phyloP scores from a whole-genome alignment of 495 filamentous ascomycete genomes.

The Pyrenopolyporus hunteri region DNA sequence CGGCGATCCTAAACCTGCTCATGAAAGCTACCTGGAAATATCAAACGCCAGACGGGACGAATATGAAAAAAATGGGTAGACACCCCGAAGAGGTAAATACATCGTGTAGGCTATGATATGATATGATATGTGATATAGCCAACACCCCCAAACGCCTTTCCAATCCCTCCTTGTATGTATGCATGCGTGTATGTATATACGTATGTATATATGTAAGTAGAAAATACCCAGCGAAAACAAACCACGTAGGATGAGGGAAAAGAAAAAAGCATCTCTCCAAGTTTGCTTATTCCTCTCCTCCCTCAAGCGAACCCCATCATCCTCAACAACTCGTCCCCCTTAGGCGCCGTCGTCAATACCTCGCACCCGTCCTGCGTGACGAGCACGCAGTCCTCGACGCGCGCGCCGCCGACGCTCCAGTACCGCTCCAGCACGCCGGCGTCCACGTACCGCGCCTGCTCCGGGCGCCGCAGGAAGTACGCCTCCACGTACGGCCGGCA shows the following conservation, averaged over 20 bases:
- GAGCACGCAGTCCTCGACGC: conserved; percentile 91
- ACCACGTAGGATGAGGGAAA: too few species aligned
- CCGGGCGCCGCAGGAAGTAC: conserved; percentile 65
- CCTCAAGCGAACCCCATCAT: conserved; percentile 40
- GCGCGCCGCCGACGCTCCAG: conserved; percentile 80
- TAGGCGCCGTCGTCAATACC: conserved; percentile 84
- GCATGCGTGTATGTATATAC: background rate
- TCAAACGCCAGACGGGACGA: too few species aligned
- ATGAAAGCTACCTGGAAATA: too few species aligned
- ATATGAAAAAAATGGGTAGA: too few species aligned
- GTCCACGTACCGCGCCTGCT: conserved; percentile 75
- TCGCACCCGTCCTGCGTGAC: conserved; percentile 79
- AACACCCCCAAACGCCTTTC: too few species aligned
- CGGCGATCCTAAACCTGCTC: too few species aligned
- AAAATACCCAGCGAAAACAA: too few species aligned
- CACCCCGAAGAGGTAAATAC: too few species aligned
- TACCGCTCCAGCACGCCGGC: conserved; percentile 71
- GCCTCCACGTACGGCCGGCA: conserved; percentile 65
- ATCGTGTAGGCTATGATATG: too few species aligned
- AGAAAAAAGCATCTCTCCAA: too few species aligned
- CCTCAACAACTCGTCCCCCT: conserved; percentile 63
- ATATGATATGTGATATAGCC: too few species aligned
- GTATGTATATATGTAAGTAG: background rate
- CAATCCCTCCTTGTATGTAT: background rate
- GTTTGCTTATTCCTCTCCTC: too few species aligned